Base-by-base conservation (phyloP, 805 yeast species). In the Candida pseudoglaebosa region DNA sequence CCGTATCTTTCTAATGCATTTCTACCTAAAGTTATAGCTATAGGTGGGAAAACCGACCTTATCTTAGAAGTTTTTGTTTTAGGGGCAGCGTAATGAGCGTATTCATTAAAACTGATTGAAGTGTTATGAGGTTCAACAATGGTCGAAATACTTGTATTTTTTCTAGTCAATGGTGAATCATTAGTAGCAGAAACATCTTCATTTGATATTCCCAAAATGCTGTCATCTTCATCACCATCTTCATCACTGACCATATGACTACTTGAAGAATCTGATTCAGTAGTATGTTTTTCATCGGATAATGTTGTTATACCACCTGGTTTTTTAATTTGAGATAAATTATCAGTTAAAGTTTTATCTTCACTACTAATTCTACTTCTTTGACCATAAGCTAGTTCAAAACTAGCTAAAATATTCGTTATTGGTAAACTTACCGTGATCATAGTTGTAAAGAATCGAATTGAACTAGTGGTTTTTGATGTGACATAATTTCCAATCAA, bases 1-100 rank as follows among this genome's bases (percentile, higher is more conserved):
- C 84, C 83, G 54, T 70, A 81, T 34, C 85, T 65, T 49, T 81
- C 87, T 51, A 82, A 73, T 0, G 88, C 85, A 53, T 77, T 82
- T 49, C 86, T 73, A 3, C 93, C 93, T 31, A 85, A 61, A 0
- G 90, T 84, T 42, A 84, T 80, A 0, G 93, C 89, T 39, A 82
- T 78, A 1, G 87, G 80, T 2, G 90, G 87, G 48, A 84, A 81
- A 0, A 82, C 83, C 1, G 89, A 78, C 33, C 80, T 63, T 28
- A 82, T 75, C 1, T 84, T 78, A 18, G 84, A 77, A 47, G 81
- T 72, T 41, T 78, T 81, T 5, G 77, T 66, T 20, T 80, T 78
- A 1, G 91, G 91, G 0, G 90, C 86, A 19, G 82, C 78, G 55
- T 84, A 84, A 47, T 80, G 79, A 13, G 86, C 82, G 50, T 84